Conservation (phyloP, 2,329 filamentous ascomycete genomes). For the Microdochium nivale region DNA sequence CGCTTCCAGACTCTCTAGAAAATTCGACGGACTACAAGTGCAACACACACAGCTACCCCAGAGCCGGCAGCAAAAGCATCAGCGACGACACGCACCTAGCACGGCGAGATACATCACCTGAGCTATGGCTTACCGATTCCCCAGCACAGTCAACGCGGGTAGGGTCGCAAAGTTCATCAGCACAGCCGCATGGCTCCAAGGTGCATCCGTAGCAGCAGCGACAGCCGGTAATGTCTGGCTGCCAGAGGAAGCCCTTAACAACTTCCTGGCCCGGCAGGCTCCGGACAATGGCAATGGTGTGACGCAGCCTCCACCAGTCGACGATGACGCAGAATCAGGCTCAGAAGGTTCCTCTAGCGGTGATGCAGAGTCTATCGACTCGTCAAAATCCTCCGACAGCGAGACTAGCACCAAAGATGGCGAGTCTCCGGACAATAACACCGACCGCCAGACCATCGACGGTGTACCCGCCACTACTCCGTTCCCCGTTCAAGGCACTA, state of each 20-base stretch:
- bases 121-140: slow-evolving; percentile 11
- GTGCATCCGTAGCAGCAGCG: slow-evolving; percentile 2
- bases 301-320: neutral
- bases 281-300: slow-evolving; percentile 2
- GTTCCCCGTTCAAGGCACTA: neutral
- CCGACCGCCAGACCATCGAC: neutral
- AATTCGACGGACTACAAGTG: too few relatives aligned
- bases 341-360: slow-evolving; percentile 3
- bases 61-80: too few relatives aligned
- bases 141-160: slow-evolving; percentile 16
- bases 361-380: slow-evolving; percentile 3
- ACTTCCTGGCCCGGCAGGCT: slow-evolving; percentile 11
- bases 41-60: too few relatives aligned
- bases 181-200: slow-evolving; percentile 16
- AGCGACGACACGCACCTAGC: too few relatives aligned
- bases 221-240: slow-evolving; percentile 8
- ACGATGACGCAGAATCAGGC: slow-evolving; percentile 1
- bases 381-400: slow-evolving; percentile 3
- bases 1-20: neutral
- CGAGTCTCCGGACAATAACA: neutral
- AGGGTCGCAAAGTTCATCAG: slow-evolving; percentile 13
- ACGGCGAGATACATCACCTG: too few relatives aligned
- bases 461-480: neutral
- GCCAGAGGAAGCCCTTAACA: slow-evolving; percentile 11
- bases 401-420: neutral